phyloP scores from a whole-genome alignment of 2,329 filamentous ascomycete genomes.

The Atkinsonella texensis region DNA sequence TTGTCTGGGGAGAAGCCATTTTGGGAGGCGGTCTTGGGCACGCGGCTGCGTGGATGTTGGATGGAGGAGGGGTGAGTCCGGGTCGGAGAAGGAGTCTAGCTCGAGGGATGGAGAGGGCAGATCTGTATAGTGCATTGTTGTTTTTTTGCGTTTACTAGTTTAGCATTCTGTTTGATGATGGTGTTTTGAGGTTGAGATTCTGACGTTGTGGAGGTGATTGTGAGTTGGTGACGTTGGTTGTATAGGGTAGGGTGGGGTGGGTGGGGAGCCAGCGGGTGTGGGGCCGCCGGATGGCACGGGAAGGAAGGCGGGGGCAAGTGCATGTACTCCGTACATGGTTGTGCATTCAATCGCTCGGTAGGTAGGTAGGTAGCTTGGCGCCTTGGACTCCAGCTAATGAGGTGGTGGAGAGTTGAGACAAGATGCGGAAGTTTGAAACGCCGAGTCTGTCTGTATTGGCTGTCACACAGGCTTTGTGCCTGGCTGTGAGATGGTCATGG shows the following conservation, averaged over 20 bases:
- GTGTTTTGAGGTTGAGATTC: not conserved
- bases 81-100: slow-evolving; percentile 5
- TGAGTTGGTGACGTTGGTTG: not conserved
- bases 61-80: slow-evolving; percentile 5
- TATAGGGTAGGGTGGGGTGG: not conserved
- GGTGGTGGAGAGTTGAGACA: too few relatives aligned
- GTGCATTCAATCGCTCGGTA: too few relatives aligned
- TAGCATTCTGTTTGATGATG: not conserved
- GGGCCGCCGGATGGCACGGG: not conserved
- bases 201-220: not conserved
- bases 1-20: slow-evolving; percentile 1
- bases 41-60: not conserved
- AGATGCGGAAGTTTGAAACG: too few relatives aligned
- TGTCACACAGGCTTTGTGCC: too few relatives aligned
- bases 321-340: too few relatives aligned
- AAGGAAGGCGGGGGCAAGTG: not conserved
- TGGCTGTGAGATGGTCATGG: too few relatives aligned
- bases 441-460: too few relatives aligned
- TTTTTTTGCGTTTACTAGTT: not conserved
- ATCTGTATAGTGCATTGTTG: not conserved
- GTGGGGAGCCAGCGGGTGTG: not conserved
- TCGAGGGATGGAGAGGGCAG: not conserved
- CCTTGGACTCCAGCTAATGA: too few relatives aligned
- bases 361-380: too few relatives aligned
- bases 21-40: not conserved